phyloP scores from a whole-genome alignment of 805 yeast species.

The Barnettozyma botsteinii region DNA sequence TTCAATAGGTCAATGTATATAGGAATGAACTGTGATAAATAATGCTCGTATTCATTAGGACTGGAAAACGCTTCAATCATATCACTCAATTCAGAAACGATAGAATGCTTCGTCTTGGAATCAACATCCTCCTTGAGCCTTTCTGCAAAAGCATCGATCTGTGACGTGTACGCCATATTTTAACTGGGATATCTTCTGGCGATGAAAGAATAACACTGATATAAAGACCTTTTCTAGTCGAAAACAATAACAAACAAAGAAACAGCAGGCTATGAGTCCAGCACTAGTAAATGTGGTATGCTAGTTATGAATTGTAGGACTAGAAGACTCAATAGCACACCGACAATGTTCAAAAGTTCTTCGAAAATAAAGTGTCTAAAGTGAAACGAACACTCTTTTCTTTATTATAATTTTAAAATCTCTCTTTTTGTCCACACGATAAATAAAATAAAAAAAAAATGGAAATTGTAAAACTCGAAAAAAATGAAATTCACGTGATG shows the following conservation, averaged over 20 bases:
- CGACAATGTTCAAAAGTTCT: background rate
- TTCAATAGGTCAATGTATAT: slow-evolving; percentile 58
- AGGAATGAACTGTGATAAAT: slow-evolving; percentile 65
- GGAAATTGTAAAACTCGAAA: slow-evolving; percentile 1
- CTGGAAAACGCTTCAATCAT: slow-evolving; percentile 79
- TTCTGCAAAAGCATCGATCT: slow-evolving; percentile 62
- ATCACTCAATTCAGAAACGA: slow-evolving; percentile 79
- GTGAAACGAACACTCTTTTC: background rate
- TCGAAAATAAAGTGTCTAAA: background rate
- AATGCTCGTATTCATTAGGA: slow-evolving; percentile 74
- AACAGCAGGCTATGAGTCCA: no score
- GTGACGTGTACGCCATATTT: slow-evolving; percentile 37
- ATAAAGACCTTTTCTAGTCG: no score
- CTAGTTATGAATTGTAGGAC: no score
- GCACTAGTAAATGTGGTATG: no score
- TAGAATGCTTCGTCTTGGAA: slow-evolving; percentile 55
- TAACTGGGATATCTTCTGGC: background rate
- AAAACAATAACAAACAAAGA: slow-evolving; percentile 1
- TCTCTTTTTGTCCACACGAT: background rate
- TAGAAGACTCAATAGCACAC: background rate
- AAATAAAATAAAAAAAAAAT: background rate
- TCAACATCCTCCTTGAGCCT: slow-evolving; percentile 53
- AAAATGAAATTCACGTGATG: slow-evolving; percentile 12
- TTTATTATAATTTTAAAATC: background rate
- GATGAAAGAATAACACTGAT: slow-evolving; percentile 1